Percentiles rank a stretch among this genome's conserved stretches.
Evolutionary conservation across 495 filamentous ascomycete species (phyloP).

Genomic region (Penicillium fimorum): DNA sequence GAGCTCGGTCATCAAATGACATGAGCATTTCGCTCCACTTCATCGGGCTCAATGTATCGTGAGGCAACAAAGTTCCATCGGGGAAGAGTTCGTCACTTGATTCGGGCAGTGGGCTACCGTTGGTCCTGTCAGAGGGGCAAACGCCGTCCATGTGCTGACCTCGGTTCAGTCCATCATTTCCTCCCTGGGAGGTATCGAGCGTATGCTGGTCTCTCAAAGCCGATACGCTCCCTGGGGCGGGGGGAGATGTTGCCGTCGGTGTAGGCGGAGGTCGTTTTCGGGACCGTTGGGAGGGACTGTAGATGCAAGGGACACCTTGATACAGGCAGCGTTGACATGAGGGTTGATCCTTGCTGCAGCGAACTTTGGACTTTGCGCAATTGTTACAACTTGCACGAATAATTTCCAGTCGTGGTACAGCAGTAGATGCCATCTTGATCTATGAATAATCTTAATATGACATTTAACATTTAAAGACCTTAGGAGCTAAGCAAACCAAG

Average conservation of each 20-base stretch:
- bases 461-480: not conserved
- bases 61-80: conserved; percentile 5
- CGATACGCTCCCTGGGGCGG: not conserved
- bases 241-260: conserved; percentile 2
- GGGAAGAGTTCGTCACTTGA: conserved; percentile 3
- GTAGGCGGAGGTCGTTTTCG: conserved; percentile 10
- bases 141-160: not conserved
- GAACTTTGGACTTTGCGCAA: conserved; percentile 8
- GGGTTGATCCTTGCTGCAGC: conserved; percentile 13
- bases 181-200: not conserved
- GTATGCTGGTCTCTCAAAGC: conserved; percentile 2
- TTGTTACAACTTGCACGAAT: conserved; percentile 12
- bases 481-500: not conserved
- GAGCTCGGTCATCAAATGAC: not conserved
- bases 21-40: conserved; percentile 6
- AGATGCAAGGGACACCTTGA: conserved; percentile 10
- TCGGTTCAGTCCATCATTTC: not conserved
- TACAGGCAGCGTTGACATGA: conserved; percentile 11
- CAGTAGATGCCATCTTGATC: not conserved
- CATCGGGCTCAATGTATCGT: conserved; percentile 9
- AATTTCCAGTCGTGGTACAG: conserved; percentile 7
- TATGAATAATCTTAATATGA: no score
- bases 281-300: conserved; percentile 13
- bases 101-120: not conserved
- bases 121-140: conserved; percentile 4